Evolutionary conservation across 176 grass and related monocot genomes (phyloP), one percentile per base, ranked within the genome.

Genomic region (Aegilops sharonensis): DNA sequence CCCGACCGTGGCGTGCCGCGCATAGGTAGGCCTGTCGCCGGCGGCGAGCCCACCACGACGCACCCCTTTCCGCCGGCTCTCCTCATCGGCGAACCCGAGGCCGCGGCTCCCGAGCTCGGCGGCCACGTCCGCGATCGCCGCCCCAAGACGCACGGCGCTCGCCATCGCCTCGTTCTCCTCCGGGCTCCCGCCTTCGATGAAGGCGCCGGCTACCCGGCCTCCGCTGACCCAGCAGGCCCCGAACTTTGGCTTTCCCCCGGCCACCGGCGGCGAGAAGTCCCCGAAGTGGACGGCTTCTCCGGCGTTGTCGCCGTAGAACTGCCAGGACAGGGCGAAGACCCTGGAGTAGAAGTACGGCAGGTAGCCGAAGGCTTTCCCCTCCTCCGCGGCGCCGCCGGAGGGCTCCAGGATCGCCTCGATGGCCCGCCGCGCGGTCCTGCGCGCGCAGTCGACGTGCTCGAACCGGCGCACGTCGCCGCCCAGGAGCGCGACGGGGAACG

Each of bases 261-360:
- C 36, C 4, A 15, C 10, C 0, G 37, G 25, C 17, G 52, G 24
- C 4, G 78, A 23, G 78, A 92, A 86, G 50, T 94, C 82, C 9
- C 93, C 93, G 3, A 89, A 95, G 74, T 98, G 88, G 15, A 92
- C 64, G 15, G 70, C 84, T 40, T 89, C 90, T 0, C 96, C 93
- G 61, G 80, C 64, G 45, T 94, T 98, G 68, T 94, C 93, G 24
- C 96, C 96, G 73, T 94, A 95, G 87, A 98, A 98, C 83, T 86
- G 90, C 96, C 96, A 98, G 2, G 91, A 95, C n/a, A 98, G 85
- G 11, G 32, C 37, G 84, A 98, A 98, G 20, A 92, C 88, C 85
- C 93, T 90, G 35, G 93, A 98, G 86, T 98, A 98, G 74, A 98
- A 95, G 90, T 94, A 98, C 2, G 96, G 96, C 43, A 95, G 47